Percentiles rank a stretch among this genome's conserved stretches.
Evolutionary conservation across 768 basidiomycete genomes (phyloP).

Genomic region (Boletellus ananiceps): DNA sequence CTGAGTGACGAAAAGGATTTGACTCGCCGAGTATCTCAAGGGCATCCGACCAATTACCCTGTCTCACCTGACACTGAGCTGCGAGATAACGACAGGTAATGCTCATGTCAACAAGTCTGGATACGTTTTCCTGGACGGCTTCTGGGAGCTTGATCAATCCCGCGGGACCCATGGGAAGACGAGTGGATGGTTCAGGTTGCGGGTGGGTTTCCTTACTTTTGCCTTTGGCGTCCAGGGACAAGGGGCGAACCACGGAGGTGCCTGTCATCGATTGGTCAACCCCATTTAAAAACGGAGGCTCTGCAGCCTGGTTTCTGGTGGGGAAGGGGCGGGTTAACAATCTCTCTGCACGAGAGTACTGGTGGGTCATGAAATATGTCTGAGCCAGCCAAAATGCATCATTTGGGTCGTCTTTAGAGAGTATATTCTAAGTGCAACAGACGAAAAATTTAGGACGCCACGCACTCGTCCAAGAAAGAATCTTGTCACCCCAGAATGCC

Average conservation of each 20-base stretch:
- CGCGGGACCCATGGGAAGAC: conserved; percentile 67
- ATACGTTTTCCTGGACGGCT: conserved; percentile 58
- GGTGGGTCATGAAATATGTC: conserved; percentile 92
- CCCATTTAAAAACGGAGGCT: conserved; percentile 26
- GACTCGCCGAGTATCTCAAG: conserved; percentile 90
- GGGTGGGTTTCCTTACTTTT: conserved; percentile 56
- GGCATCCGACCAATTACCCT: conserved; percentile 90
- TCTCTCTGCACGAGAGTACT: conserved; percentile 91
- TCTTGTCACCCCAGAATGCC: conserved; percentile 98
- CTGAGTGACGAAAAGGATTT: conserved; percentile 78
- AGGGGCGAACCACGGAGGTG: conserved; percentile 40
- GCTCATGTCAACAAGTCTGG: conserved; percentile 87
- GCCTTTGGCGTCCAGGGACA: conserved; percentile 43
- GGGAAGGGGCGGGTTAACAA: conserved; percentile 86
- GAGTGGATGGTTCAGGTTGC: conserved; percentile 37
- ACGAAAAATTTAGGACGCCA: conserved; percentile 24
- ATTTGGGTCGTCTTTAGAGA: conserved; percentile 76
- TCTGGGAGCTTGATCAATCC: conserved; percentile 68
- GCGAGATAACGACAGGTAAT: conserved; percentile 95
- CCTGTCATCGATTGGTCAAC: conserved; percentile 13
- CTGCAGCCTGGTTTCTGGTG: conserved; percentile 41
- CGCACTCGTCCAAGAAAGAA: conserved; percentile 92
- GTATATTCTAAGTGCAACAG: conserved; percentile 2
- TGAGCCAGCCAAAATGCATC: conserved; percentile 99
- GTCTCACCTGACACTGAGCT: conserved; percentile 88